Evolutionary conservation across 768 basidiomycete species (phyloP).

Genomic region (Tricholomella constricta): DNA sequence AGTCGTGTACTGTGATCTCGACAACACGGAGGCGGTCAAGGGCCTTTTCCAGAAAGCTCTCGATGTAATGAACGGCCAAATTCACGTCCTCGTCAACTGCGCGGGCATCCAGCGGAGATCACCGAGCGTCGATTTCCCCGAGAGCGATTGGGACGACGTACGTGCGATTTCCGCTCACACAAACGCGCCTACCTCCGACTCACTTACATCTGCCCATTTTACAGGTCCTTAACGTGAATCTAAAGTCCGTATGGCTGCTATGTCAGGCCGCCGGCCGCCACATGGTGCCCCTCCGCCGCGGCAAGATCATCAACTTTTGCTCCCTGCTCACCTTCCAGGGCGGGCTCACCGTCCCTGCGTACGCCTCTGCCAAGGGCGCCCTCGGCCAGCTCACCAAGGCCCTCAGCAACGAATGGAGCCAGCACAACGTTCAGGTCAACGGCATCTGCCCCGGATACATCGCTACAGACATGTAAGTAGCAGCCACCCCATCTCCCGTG

Average conservation of each 20-base stretch:
- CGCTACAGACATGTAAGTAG: constrained; percentile 83
- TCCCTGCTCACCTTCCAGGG: constrained; percentile 65
- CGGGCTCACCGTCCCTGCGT: constrained; percentile 81
- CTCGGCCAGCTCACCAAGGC: constrained; percentile 86
- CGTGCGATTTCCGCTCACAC: constrained; percentile 20
- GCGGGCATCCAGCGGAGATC: constrained; percentile 62
- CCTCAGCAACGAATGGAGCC: constrained; percentile 92
- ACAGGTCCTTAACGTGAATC: constrained; percentile 84
- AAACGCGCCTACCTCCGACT: background rate
- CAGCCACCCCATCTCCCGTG: background rate
- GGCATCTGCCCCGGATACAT: constrained; percentile 89
- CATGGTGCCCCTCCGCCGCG: constrained; percentile 72
- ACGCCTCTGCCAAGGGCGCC: constrained; percentile 90
- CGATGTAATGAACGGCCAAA: constrained; percentile 39
- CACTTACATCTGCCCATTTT: constrained; percentile 4
- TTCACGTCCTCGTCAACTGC: constrained; percentile 71
- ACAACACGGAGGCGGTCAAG: constrained; percentile 43
- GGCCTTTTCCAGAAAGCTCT: constrained; percentile 43
- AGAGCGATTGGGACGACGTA: constrained; percentile 71
- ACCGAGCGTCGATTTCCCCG: constrained; percentile 63
- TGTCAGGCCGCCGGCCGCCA: constrained; percentile 86
- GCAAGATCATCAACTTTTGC: constrained; percentile 76
- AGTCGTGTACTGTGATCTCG: constrained; percentile 43
- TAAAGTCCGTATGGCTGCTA: constrained; percentile 85
- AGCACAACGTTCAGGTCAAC: constrained; percentile 86